A percentile compares a stretch with the other conserved stretches of the same genome.
phyloP scores from a whole-genome alignment of 2,329 filamentous ascomycete species.

The Colletotrichum viniferum region DNA sequence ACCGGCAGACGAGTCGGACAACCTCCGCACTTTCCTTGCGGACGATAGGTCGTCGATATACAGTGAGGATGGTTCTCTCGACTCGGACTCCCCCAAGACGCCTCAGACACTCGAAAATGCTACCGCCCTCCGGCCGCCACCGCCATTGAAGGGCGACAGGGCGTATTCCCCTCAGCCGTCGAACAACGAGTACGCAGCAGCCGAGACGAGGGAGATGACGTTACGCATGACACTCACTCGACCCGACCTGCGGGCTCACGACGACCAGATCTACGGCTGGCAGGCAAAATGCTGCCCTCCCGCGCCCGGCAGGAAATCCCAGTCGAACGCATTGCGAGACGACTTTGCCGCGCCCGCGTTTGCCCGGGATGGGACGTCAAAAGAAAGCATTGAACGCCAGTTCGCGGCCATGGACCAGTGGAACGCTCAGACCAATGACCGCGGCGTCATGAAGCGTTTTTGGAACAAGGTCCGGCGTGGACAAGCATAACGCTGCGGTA shows the following conservation, averaged over 20 bases:
- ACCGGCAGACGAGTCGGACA: slow-evolving; percentile 47
- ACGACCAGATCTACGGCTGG: slow-evolving; percentile 76
- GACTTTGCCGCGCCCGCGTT: slow-evolving; percentile 35
- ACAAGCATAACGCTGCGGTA: background rate
- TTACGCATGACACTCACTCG: slow-evolving; percentile 93
- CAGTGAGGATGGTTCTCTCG: slow-evolving; percentile 60
- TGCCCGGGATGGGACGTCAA: slow-evolving; percentile 41
- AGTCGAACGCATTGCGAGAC: slow-evolving; percentile 30
- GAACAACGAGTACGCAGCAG: slow-evolving; percentile 42
- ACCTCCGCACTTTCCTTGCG: slow-evolving; percentile 60
- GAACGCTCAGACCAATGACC: slow-evolving; percentile 50
- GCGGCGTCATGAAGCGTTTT: slow-evolving; percentile 63
- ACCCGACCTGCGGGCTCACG: slow-evolving; percentile 80
- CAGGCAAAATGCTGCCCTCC: slow-evolving; percentile 43
- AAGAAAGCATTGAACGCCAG: slow-evolving; percentile 59
- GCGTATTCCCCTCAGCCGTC: slow-evolving; percentile 34
- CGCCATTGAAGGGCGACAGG: slow-evolving; percentile 25
- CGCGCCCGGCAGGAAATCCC: slow-evolving; percentile 25
- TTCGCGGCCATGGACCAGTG: slow-evolving; percentile 59
- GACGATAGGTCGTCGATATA: slow-evolving; percentile 62
- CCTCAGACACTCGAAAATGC: slow-evolving; percentile 52
- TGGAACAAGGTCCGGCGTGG: slow-evolving; percentile 65
- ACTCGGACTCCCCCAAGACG: slow-evolving; percentile 65
- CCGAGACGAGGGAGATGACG: slow-evolving; percentile 85
- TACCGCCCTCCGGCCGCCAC: slow-evolving; percentile 31